A percentile compares a stretch with the other conserved stretches of the same genome.
phyloP scores from a whole-genome alignment of 805 yeast species.

The Saturnispora silvae region DNA sequence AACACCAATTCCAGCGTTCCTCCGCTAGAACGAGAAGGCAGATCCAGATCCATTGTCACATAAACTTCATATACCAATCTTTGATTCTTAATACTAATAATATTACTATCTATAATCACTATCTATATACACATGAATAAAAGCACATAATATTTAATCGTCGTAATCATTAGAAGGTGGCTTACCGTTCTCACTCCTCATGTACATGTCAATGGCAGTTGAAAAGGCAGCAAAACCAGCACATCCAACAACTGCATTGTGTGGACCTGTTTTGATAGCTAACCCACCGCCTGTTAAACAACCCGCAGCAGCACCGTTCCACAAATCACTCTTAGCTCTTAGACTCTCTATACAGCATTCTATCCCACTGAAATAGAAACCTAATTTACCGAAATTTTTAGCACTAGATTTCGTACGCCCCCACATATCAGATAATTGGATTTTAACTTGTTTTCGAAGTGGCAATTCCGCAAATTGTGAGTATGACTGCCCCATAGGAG shows the following conservation, averaged over 20 bases:
- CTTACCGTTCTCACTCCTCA: constrained; percentile 70
- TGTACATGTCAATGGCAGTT: constrained; percentile 75
- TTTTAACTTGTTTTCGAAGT: constrained; percentile 81
- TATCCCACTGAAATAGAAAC: constrained; percentile 83
- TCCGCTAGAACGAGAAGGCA: constrained; percentile 70
- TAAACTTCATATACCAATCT: too few relatives aligned
- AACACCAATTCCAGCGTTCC: constrained; percentile 46
- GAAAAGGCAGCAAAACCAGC: constrained; percentile 97
- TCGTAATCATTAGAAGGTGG: constrained; percentile 90
- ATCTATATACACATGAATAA: too few relatives aligned
- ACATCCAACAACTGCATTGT: constrained; percentile 83
- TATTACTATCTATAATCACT: background rate
- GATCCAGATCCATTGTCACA: constrained; percentile 16
- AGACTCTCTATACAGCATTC: constrained; percentile 81
- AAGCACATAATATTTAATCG: constrained; percentile 27
- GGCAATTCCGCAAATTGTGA: constrained; percentile 70
- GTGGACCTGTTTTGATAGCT: constrained; percentile 88
- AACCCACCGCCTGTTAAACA: constrained; percentile 96
- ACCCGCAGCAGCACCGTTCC: constrained; percentile 88
- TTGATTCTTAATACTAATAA: too few relatives aligned
- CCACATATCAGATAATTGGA: constrained; percentile 90
- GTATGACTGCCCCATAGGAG: constrained; percentile 42
- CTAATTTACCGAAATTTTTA: constrained; percentile 87
- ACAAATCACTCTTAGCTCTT: constrained; percentile 85
- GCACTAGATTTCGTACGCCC: constrained; percentile 80